phyloP scores from a whole-genome alignment of 2,329 filamentous ascomycete genomes.

The Aspergillus sp. region DNA sequence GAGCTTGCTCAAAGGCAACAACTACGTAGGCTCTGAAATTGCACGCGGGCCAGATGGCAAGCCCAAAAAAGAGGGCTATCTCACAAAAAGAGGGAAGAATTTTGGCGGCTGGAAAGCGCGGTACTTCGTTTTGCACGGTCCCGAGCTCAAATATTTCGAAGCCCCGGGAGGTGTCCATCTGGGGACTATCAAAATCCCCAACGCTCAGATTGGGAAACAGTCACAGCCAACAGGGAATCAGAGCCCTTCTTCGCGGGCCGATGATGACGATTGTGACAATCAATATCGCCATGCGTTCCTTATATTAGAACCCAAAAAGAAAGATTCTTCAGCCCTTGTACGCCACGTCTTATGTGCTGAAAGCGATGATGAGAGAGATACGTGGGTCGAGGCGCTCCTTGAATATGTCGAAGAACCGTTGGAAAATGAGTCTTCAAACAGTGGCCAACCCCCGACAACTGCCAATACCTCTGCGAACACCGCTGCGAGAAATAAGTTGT shows the following conservation, averaged over 20 bases:
- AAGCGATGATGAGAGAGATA: slow-evolving; percentile 86
- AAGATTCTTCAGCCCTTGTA: slow-evolving; percentile 82
- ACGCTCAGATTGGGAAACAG: slow-evolving; percentile 93
- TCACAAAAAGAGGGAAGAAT: slow-evolving; percentile 97
- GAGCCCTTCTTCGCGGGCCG: slow-evolving; percentile 59
- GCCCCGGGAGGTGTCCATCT: slow-evolving; percentile 84
- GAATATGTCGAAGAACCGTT: slow-evolving; percentile 72
- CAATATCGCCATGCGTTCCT: slow-evolving; percentile 97
- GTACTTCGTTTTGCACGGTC: slow-evolving; percentile 68
- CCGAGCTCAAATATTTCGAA: slow-evolving; percentile 85
- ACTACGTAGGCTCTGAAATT: slow-evolving; percentile 31
- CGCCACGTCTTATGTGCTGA: slow-evolving; percentile 95
- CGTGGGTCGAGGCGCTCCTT: slow-evolving; percentile 87
- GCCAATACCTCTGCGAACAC: slow-evolving; percentile 20
- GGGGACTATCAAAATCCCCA: slow-evolving; percentile 87
- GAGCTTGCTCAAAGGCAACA: slow-evolving; percentile 45
- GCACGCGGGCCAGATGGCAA: slow-evolving; percentile 61
- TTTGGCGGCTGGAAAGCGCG: slow-evolving; percentile 97
- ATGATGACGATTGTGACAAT: slow-evolving; percentile 83
- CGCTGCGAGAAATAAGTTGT: slow-evolving; percentile 25
- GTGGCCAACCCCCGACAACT: slow-evolving; percentile 18
- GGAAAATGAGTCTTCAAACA: slow-evolving; percentile 30
- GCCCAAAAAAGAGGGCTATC: slow-evolving; percentile 78
- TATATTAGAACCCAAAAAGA: slow-evolving; percentile 92
- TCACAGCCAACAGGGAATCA: slow-evolving; percentile 60